Base-by-base conservation (phyloP, 2,329 filamentous ascomycete genomes). In the Pseudophaeomoniella oleicola region DNA sequence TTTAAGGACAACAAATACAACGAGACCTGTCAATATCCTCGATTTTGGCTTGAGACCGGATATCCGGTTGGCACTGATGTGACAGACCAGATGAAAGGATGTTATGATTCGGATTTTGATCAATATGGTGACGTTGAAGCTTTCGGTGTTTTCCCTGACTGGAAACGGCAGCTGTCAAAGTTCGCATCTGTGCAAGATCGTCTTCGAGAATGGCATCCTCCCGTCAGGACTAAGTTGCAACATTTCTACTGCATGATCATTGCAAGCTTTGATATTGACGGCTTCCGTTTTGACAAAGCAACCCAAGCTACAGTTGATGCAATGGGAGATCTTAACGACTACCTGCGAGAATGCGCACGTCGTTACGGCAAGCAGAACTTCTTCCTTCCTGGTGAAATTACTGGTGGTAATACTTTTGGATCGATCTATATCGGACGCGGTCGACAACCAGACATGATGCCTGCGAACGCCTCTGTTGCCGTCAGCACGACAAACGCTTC, bases 121-220 rank as follows among this genome's bases (percentile, higher is more conserved):
- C 69, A 73, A 52, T 78, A 72, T 43, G 75, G 75, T 36, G 73
- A 78, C 44, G 69, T 69, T 16, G 70, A 73, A 49, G 72, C 72
- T 30, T 77, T 78, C 45, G 75, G 74, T 43, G 66, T 73, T 11
- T 76, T 68, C 39, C 68, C 72, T 0, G 71, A 78, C 47, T 78
- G 71, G 68, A 58, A 75, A 46, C 69, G 72, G 49, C 71, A 79
- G 50, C 60, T 79, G 30, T 66, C 72, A 14, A 79, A 78, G 45
- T 80, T 79, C 53, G 72, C 73, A 34, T 74, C 69, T 30, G 75
- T 78, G 1, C 75, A 80, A 53, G 75, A 80, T 52, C 72, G 75
- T 48, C 59, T 80, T 3, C 66, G 75, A 36, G 74, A 78, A 46
- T 80, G 75, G 75, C 48, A 66, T 16, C 68, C 71, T 2, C 65